Conservation (phyloP, 306 rosid species). For the Chamaecrista fasciculata region DNA sequence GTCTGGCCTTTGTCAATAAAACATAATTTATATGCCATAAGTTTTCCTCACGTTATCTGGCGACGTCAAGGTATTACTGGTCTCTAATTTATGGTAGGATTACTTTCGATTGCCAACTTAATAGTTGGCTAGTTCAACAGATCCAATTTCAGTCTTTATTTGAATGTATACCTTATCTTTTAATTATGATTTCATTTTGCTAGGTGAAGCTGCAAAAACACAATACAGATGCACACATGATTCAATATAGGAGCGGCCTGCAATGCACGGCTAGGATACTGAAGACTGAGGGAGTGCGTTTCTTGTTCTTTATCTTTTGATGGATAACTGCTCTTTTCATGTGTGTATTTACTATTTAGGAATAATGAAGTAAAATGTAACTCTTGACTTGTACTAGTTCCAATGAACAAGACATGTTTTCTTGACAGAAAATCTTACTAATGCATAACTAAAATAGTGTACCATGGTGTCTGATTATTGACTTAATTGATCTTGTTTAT, state of each 20-base stretch:
- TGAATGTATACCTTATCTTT: constrained; percentile 7
- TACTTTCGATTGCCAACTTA: neutral
- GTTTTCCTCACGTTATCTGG: constrained; percentile 14
- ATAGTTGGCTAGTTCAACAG: neutral
- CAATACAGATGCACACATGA: constrained; percentile 65
- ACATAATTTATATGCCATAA: neutral
- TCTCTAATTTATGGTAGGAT: neutral
- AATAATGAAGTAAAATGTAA: constrained; percentile 15
- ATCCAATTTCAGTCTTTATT: neutral
- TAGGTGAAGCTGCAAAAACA: constrained; percentile 94
- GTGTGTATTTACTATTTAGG: constrained; percentile 3
- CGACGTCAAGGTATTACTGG: constrained; percentile 11
- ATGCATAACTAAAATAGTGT: constrained; percentile 10
- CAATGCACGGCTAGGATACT: constrained; percentile 87
- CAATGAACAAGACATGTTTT: neutral
- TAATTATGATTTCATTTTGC: constrained; percentile 19
- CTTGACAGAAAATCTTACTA: neutral
- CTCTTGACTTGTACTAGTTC: constrained; percentile 14
- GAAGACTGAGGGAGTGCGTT: constrained; percentile 86
- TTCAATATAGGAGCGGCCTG: constrained; percentile 65
- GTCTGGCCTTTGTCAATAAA: neutral
- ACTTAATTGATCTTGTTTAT: constrained; percentile 10
- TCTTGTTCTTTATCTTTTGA: constrained; percentile 30
- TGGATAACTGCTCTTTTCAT: constrained; percentile 21
- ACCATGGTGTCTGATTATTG: constrained; percentile 13